Conservation (phyloP, 163 green algal genomes). For the Scenedesmus sp. region DNA sequence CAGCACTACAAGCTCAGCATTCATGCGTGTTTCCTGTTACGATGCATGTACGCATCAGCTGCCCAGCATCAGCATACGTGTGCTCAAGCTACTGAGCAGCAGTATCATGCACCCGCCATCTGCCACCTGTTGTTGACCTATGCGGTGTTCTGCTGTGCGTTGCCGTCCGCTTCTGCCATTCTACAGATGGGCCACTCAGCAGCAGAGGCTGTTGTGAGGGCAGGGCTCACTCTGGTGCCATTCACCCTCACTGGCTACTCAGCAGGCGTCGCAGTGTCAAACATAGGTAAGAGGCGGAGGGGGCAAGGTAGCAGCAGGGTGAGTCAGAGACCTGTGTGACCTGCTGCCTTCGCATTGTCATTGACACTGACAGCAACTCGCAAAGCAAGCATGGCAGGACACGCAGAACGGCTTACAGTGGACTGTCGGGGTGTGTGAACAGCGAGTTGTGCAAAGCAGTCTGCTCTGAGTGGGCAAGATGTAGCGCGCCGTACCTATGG, state of each 20-base stretch:
- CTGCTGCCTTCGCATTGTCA: neutral
- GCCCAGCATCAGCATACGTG: too few species aligned
- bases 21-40: neutral
- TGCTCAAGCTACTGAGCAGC: too few species aligned
- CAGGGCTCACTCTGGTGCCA: conserved; percentile 87
- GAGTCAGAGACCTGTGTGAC: too few species aligned
- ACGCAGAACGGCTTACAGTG: too few species aligned
- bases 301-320: neutral
- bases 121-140: neutral
- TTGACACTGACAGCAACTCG: conserved; percentile 58
- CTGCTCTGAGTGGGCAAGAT: too few species aligned
- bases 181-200: conserved; percentile 93
- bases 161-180: neutral
- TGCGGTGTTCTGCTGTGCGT: neutral
- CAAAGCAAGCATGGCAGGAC: too few species aligned
- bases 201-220: conserved; percentile 83
- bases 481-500: too few species aligned
- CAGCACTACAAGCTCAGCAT: neutral
- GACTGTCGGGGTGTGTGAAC: too few species aligned
- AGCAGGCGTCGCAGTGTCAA: conserved; percentile 62
- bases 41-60: neutral
- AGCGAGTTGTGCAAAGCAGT: too few species aligned
- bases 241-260: conserved; percentile 81
- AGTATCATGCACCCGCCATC: too few species aligned
- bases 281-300: conserved; percentile 21